Evolutionary conservation across 2,329 filamentous ascomycete species (phyloP).

Genomic region (Xylaria sp.): DNA sequence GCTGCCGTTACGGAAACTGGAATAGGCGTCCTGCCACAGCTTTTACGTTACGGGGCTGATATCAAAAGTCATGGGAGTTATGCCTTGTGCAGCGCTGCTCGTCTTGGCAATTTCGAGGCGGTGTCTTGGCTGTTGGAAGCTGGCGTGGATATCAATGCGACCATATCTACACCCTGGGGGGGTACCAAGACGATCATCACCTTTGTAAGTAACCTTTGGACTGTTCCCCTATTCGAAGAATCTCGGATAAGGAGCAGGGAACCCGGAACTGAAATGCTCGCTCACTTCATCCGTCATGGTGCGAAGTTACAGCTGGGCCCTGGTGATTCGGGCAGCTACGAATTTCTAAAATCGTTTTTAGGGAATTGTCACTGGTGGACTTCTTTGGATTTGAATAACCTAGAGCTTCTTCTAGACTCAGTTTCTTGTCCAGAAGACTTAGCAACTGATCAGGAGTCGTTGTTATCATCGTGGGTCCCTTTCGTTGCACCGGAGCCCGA

Average conservation of each 20-base stretch:
- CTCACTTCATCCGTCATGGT: background rate
- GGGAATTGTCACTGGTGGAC: background rate
- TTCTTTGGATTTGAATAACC: background rate
- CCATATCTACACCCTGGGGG: background rate
- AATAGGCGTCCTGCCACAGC: background rate
- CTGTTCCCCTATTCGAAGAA: background rate
- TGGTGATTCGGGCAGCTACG: background rate
- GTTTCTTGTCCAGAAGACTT: background rate
- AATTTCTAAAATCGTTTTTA: background rate
- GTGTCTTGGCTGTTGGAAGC: constrained; percentile 1
- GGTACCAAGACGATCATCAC: background rate
- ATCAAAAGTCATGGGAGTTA: background rate
- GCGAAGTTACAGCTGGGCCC: background rate
- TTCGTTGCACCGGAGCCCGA: no score
- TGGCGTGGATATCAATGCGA: background rate
- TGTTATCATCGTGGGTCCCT: background rate
- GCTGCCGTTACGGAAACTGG: background rate
- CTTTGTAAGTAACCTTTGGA: background rate
- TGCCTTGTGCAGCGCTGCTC: background rate
- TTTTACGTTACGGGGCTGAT: background rate
- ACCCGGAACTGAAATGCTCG: background rate
- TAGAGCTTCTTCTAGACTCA: background rate
- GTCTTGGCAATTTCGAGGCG: background rate
- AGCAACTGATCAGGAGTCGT: background rate
- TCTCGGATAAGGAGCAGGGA: background rate